Percentiles rank a stretch among this genome's conserved stretches.
Evolutionary conservation across 805 yeast genomes (phyloP).

Genomic region (Wickerhamomyces chaumierensis): DNA sequence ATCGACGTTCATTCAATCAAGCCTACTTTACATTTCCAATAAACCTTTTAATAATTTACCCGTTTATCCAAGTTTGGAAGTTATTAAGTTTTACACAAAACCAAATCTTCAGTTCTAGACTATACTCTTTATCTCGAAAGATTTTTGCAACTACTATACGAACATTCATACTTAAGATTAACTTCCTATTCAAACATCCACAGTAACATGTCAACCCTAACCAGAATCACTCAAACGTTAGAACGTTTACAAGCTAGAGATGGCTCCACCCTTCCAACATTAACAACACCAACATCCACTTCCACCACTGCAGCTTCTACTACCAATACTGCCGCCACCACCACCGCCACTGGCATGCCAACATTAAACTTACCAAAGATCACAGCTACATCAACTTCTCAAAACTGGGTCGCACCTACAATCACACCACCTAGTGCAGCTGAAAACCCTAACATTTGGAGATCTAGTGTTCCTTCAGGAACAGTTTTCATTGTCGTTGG

Average conservation of each 20-base stretch:
- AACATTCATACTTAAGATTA: no score
- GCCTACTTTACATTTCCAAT: no score
- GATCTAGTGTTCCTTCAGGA: conserved; percentile 48
- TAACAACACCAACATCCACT: no score
- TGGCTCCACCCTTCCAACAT: background rate
- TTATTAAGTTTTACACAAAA: no score
- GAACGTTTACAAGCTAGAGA: background rate
- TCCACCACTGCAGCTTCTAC: background rate
- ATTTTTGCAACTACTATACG: no score
- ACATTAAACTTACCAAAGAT: conserved; percentile 5
- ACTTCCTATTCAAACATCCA: no score
- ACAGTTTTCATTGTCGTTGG: conserved; percentile 82
- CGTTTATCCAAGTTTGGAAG: no score
- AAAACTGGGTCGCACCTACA: conserved; percentile 20
- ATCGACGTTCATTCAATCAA: no score
- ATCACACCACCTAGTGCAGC: conserved; percentile 41
- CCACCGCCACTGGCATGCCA: conserved; percentile 3
- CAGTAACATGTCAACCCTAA: no score
- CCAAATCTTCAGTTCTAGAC: no score
- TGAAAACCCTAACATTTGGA: conserved; percentile 54
- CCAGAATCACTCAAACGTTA: background rate
- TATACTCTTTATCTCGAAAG: no score
- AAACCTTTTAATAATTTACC: no score
- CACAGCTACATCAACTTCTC: conserved; percentile 6
- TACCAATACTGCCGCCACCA: background rate